Base-by-base conservation (phyloP, 805 yeast genomes). In the Pichia nakasei region DNA sequence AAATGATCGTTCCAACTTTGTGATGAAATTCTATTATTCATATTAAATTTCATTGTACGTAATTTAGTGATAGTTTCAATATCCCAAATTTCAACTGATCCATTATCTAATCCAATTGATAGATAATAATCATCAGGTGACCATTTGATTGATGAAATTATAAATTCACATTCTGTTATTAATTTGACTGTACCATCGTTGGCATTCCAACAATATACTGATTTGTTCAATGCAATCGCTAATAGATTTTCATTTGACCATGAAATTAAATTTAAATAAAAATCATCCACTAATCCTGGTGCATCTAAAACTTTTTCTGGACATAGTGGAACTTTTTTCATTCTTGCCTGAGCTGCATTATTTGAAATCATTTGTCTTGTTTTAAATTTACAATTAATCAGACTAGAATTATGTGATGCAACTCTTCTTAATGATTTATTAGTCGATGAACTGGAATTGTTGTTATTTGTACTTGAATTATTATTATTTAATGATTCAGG, bases 251-350 rank as follows among this genome's bases (percentile, higher is more conserved):
- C 77, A 50, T 68, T 67, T 8, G 96, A 88, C 97, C 98, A 93
- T 48, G 88, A 78, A 42, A 93, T 62, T 35, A 91, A 68, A 57
- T 88, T 88, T 43, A 88, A 70, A 60, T 91, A 93, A 61, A 88
- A 93, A 65, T 93, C 98, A 62, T 93, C 96, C 20, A 82, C 73
- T 46, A 89, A 73, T 0, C 96, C 96, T 0, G 98, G 98, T 0
- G 97, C 98, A 65, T 93, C 98, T 35, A 93, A 69, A 1, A 93
- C 95, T 50, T 95, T 75, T 51, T 86, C 96, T 1, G 98, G 97
- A 29, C 86, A 85, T 0, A 86, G 78, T 22, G 94, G 86, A 38
- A 93, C 73, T 53, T 80, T 81, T 52, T 95, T 78, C 39, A 85
- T 75, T 54, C 88, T 69, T 17, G 84, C 79, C 32, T 78, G 71